Conservation (phyloP, 2,329 filamentous ascomycete species). For the Zelopaecilomyces penicillatus region DNA sequence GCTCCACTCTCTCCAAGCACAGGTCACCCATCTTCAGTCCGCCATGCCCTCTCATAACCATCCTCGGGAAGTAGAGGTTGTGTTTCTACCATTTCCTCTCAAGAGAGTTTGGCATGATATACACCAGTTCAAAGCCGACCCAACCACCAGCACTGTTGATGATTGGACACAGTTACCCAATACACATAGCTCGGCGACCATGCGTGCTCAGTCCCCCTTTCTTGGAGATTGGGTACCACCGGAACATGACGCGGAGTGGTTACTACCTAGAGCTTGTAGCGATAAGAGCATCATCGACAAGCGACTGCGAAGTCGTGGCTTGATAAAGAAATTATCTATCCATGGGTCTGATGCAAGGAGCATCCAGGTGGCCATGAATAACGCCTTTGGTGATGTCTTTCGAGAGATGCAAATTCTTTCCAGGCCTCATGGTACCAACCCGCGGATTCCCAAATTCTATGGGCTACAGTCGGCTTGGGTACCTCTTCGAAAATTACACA, state of each 20-base stretch:
- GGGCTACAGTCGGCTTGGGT: constrained; percentile 62
- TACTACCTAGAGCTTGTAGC: constrained; percentile 60
- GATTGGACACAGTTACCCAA: constrained; percentile 49
- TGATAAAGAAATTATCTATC: constrained; percentile 57
- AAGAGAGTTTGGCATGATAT: constrained; percentile 46
- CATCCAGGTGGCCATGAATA: constrained; percentile 54
- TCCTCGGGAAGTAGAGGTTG: constrained; percentile 69
- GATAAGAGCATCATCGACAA: constrained; percentile 55
- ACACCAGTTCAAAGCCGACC: constrained; percentile 36
- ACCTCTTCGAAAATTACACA: constrained; percentile 69
- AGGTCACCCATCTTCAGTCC: constrained; percentile 49
- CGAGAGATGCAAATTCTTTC: constrained; percentile 33
- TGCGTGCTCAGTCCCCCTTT: constrained; percentile 40
- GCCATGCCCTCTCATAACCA: constrained; percentile 51
- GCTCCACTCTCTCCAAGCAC: constrained; percentile 41
- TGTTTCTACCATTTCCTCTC: constrained; percentile 62
- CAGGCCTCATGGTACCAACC: constrained; percentile 18
- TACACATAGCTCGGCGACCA: constrained; percentile 34
- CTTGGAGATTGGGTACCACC: constrained; percentile 38
- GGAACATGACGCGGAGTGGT: constrained; percentile 47
- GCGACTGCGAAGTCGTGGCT: constrained; percentile 65
- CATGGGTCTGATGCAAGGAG: constrained; percentile 57
- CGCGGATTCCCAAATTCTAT: constrained; percentile 36
- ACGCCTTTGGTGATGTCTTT: constrained; percentile 53
- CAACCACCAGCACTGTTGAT: constrained; percentile 29